Conservation (phyloP, 176 grass and related monocot genomes). For the Pharus latifolius region DNA sequence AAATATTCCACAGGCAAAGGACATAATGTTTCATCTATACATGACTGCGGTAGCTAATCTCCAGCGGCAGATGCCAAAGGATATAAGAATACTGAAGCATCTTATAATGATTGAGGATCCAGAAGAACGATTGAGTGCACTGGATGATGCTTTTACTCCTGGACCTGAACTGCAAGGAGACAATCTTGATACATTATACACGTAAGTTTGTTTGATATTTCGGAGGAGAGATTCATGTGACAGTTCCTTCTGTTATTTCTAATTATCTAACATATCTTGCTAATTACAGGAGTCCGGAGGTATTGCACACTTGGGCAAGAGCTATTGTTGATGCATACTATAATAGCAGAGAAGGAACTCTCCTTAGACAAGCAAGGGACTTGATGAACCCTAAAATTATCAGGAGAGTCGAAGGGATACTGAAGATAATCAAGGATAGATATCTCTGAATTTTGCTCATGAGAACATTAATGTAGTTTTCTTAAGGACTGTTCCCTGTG, state of each 20-base stretch:
- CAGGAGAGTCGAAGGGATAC: constrained; percentile 51
- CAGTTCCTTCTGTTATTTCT: background rate
- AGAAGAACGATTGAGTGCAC: constrained; percentile 40
- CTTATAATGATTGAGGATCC: constrained; percentile 70
- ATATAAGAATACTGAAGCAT: constrained; percentile 85
- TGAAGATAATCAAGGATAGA: constrained; percentile 57
- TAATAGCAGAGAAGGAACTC: constrained; percentile 51
- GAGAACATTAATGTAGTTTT: background rate
- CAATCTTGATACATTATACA: constrained; percentile 66
- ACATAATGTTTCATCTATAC: constrained; percentile 80
- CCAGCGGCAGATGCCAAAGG: constrained; percentile 75
- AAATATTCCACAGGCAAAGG: constrained; percentile 39
- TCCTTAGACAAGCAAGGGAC: constrained; percentile 68
- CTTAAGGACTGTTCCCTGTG: no score
- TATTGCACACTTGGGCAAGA: constrained; percentile 46
- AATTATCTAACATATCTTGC: background rate
- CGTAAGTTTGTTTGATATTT: constrained; percentile 29
- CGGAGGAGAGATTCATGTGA: background rate
- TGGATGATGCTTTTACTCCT: constrained; percentile 78
- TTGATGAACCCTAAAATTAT: constrained; percentile 82
- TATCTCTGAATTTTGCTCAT: constrained; percentile 26
- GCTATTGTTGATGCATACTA: constrained; percentile 75
- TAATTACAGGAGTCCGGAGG: constrained; percentile 64
- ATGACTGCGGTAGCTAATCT: constrained; percentile 70
- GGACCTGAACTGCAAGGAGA: constrained; percentile 64